A percentile compares a stretch with the other conserved stretches of the same genome.
Evolutionary conservation across 2,329 filamentous ascomycete genomes (phyloP).

Genomic region (Whalleya microplaca): DNA sequence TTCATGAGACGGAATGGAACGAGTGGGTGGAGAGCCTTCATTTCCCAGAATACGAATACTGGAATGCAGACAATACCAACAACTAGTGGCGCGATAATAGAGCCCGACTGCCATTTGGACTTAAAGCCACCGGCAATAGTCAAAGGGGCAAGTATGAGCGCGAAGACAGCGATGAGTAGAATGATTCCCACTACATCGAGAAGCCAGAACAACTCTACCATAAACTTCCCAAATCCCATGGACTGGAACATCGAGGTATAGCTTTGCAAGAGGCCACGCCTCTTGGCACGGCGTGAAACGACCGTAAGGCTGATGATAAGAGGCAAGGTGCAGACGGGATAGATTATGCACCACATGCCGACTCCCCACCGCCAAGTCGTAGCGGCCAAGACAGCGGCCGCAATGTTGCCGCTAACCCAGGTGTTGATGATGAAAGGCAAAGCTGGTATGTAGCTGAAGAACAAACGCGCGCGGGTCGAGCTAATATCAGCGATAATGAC

Average conservation of each 20-base stretch:
- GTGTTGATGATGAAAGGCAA: conserved; percentile 64
- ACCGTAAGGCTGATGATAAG: conserved; percentile 55
- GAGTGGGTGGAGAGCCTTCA: conserved; percentile 55
- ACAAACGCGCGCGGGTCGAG: conserved; percentile 62
- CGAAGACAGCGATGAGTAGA: conserved; percentile 50
- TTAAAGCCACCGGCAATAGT: conserved; percentile 50
- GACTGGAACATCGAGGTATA: conserved; percentile 44
- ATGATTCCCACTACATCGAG: conserved; percentile 51
- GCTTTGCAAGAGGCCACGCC: conserved; percentile 56
- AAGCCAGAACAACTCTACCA: conserved; percentile 50
- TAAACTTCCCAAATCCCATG: conserved; percentile 39
- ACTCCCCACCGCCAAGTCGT: conserved; percentile 66
- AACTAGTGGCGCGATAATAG: conserved; percentile 50
- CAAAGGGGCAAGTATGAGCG: conserved; percentile 49
- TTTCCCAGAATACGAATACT: conserved; percentile 53
- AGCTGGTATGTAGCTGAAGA: conserved; percentile 68
- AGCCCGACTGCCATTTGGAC: conserved; percentile 42
- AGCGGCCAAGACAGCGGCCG: conserved; percentile 49
- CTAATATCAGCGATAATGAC: conserved; percentile 68
- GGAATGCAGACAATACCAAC: conserved; percentile 52
- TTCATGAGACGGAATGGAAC: conserved; percentile 64
- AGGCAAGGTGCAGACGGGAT: conserved; percentile 58
- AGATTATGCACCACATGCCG: conserved; percentile 67
- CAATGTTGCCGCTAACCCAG: conserved; percentile 64
- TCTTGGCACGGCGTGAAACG: conserved; percentile 40